These are phyloP conservation scores for Xylaria sp. DNA, from an alignment of 2,329 filamentous ascomycete species.

Conservation along the genomic window DNA sequence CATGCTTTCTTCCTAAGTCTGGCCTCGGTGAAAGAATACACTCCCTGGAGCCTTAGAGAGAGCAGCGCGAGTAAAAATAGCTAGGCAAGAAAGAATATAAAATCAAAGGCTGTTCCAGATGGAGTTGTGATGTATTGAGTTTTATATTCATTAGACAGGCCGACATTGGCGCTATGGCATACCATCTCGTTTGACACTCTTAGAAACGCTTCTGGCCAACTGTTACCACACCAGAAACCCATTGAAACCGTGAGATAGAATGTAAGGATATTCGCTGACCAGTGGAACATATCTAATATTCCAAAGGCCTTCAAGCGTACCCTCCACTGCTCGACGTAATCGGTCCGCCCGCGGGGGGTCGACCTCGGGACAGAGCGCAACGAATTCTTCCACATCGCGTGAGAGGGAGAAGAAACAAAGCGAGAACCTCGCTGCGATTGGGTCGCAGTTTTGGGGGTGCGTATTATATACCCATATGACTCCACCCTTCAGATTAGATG, in stretches of 20 bases:
- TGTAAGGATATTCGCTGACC: neutral
- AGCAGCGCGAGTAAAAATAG: too few species aligned
- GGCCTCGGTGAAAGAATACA: neutral
- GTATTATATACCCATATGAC: neutral
- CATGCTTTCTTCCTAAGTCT: neutral
- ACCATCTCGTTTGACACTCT: neutral
- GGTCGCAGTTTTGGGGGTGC: constrained; percentile 23
- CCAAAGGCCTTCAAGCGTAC: neutral
- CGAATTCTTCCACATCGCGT: neutral
- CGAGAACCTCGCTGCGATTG: constrained; percentile 17
- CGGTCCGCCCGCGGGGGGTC: neutral
- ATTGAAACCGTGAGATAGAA: neutral
- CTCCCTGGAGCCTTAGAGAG: too few species aligned
- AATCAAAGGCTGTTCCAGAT: neutral
- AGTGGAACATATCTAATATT: neutral
- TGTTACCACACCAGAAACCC: neutral
- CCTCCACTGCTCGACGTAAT: neutral
- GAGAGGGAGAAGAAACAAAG: constrained; percentile 19
- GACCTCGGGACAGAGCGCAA: neutral
- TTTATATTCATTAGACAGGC: neutral
- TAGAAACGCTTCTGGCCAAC: neutral
- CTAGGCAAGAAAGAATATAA: neutral
- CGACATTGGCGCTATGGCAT: neutral
- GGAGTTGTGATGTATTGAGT: neutral
- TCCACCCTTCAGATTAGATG: neutral